These are phyloP conservation scores for Ettlia oleoabundans DNA, from an alignment of 139 green algal genomes.

Conservation along the genomic window DNA sequence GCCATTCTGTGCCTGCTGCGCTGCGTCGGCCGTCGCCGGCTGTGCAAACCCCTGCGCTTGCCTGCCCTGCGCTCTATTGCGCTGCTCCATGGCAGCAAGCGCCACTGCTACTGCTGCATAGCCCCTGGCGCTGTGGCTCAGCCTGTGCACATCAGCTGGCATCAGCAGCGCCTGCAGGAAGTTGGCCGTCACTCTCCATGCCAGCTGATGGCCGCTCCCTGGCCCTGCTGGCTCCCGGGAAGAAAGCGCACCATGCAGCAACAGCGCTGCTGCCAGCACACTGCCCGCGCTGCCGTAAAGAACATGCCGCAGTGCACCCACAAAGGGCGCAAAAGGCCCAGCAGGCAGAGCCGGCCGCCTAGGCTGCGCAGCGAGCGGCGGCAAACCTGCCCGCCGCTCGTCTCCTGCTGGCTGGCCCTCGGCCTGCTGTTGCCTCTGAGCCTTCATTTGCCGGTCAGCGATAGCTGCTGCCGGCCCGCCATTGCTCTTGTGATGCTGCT, in stretches of 20 bases:
- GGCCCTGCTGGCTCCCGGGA: background rate
- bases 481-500: too few relatives aligned
- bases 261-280: constrained; percentile 12
- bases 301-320: background rate
- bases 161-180: constrained; percentile 5
- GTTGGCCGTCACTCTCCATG: background rate
- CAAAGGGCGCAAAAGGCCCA: constrained; percentile 2
- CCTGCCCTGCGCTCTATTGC: too few relatives aligned
- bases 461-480: too few relatives aligned
- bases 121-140: background rate
- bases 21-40: background rate
- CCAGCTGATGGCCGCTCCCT: constrained; percentile 11
- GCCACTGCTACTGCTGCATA: background rate
- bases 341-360: background rate
- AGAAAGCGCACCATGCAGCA: constrained; percentile 15
- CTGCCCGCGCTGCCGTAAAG: background rate
- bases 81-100: background rate
- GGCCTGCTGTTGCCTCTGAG: too few relatives aligned
- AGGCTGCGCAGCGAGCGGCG: too few relatives aligned
- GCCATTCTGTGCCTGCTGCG: background rate
- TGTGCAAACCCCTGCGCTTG: too few relatives aligned
- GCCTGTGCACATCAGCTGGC: background rate
- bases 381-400: too few relatives aligned
- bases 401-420: too few relatives aligned
- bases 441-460: too few relatives aligned